A percentile compares a stretch with the other conserved stretches of the same genome.
These are phyloP conservation scores for Metschnikowia shivogae DNA, from an alignment of 805 yeast species.

Conservation along the genomic window DNA sequence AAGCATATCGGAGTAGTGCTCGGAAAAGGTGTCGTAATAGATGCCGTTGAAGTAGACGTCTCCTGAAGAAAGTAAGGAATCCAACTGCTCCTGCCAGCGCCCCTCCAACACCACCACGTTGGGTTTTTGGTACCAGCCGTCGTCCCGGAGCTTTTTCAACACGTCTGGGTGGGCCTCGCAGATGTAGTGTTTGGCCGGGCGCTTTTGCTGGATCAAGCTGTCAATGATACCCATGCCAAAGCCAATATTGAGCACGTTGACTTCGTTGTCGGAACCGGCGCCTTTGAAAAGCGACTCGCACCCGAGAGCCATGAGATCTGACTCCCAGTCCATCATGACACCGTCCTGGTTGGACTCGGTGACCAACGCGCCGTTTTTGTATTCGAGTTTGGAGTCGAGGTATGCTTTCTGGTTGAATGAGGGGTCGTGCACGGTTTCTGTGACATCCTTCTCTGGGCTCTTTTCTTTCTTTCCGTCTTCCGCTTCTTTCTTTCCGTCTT, in stretches of 20 bases:
- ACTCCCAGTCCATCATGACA: conserved; percentile 98
- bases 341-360: conserved; percentile 78
- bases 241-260: conserved; percentile 75
- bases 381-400: conserved; percentile 61
- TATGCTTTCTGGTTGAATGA: conserved; percentile 64
- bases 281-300: conserved; percentile 66
- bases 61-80: conserved; percentile 53
- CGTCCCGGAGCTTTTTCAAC: conserved; percentile 55
- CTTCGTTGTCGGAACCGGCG: conserved; percentile 32
- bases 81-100: conserved; percentile 86
- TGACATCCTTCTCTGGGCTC: neutral
- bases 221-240: conserved; percentile 98
- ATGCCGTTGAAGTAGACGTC: conserved; percentile 85
- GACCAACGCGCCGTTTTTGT: conserved; percentile 61
- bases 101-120: conserved; percentile 77
- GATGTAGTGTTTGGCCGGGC: conserved; percentile 74
- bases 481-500: neutral
- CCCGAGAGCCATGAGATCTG: conserved; percentile 73
- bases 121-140: conserved; percentile 79
- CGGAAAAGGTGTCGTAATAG: conserved; percentile 91
- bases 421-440: conserved; percentile 35
- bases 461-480: neutral
- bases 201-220: conserved; percentile 48
- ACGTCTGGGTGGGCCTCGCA: conserved; percentile 96
- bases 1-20: conserved; percentile 84